phyloP scores from a whole-genome alignment of 163 green algal genomes.

The Scenedesmus sp. region DNA sequence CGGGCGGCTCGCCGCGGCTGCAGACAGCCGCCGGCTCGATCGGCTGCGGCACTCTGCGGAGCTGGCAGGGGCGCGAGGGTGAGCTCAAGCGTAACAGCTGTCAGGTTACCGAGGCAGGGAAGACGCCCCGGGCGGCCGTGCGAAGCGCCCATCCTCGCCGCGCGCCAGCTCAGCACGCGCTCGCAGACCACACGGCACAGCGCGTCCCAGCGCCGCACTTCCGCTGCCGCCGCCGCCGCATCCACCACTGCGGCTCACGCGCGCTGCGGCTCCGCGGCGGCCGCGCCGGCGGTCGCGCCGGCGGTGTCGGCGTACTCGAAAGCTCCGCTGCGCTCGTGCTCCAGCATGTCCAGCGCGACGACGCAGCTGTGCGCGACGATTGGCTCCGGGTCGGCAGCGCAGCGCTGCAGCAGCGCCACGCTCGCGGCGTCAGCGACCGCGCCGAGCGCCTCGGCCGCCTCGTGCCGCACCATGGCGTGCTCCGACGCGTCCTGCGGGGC shows the following conservation, averaged over 20 bases:
- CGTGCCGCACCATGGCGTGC: constrained; percentile 97
- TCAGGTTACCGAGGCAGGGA: too few species aligned
- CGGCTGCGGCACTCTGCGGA: too few species aligned
- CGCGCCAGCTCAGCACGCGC: too few species aligned
- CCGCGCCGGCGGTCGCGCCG: too few species aligned
- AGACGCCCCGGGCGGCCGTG: too few species aligned
- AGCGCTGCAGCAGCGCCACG: constrained; percentile 73
- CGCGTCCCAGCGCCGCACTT: not conserved
- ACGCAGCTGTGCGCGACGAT: constrained; percentile 97
- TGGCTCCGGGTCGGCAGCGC: constrained; percentile 77
- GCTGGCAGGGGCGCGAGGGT: too few species aligned
- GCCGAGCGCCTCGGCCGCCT: constrained; percentile 96
- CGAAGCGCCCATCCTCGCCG: too few species aligned
- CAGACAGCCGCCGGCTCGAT: too few species aligned
- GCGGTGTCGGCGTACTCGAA: constrained; percentile 78
- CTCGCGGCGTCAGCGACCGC: constrained; percentile 71
- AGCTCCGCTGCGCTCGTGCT: constrained; percentile 75
- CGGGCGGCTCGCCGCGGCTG: too few species aligned
- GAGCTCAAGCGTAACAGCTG: too few species aligned
- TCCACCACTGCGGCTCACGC: constrained; percentile 30
- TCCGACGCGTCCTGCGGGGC: constrained; percentile 67
- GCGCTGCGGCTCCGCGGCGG: too few species aligned
- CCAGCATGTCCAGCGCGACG: constrained; percentile 90
- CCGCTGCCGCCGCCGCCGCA: not conserved
- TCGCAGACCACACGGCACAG: not conserved